These are phyloP conservation scores for Cutaneotrichosporon sp. DNA, from an alignment of 1,284 basidiomycete genomes.

Conservation along the genomic window DNA sequence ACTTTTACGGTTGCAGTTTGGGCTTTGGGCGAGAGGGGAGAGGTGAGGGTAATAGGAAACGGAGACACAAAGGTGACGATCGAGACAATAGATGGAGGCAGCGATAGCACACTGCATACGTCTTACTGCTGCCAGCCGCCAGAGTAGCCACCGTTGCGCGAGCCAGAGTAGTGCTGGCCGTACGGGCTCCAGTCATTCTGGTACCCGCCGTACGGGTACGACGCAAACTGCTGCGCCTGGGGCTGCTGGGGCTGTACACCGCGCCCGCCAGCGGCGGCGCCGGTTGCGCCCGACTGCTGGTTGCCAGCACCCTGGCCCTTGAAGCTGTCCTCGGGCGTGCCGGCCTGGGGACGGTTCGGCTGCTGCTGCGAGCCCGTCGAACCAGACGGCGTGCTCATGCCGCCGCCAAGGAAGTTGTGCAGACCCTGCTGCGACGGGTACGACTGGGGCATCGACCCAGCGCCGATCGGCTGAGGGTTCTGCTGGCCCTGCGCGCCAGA, in stretches of 20 bases:
- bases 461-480: conserved; percentile 17
- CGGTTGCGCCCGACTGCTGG: conserved; percentile 9
- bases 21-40: neutral
- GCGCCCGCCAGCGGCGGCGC: conserved; percentile 13
- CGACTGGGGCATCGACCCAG: conserved; percentile 7
- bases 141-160: conserved; percentile 29
- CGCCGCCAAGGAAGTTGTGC: conserved; percentile 35
- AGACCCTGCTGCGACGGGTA: conserved; percentile 27
- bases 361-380: conserved; percentile 16
- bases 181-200: conserved; percentile 34
- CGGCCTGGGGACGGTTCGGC: conserved; percentile 27
- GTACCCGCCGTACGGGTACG: conserved; percentile 30
- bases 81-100: neutral
- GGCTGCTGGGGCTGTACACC: conserved; percentile 23
- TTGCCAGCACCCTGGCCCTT: conserved; percentile 25
- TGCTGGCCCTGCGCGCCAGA: conserved; percentile 16
- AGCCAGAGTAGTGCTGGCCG: conserved; percentile 20
- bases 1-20: neutral
- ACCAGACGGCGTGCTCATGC: conserved; percentile 9
- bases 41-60: neutral
- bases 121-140: conserved; percentile 31
- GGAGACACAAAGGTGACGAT: neutral
- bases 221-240: conserved; percentile 25
- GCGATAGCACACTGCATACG: neutral
- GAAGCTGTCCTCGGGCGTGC: conserved; percentile 42